Conservation (phyloP, 2,329 filamentous ascomycete species). For the Nigrospora osmanthi region DNA sequence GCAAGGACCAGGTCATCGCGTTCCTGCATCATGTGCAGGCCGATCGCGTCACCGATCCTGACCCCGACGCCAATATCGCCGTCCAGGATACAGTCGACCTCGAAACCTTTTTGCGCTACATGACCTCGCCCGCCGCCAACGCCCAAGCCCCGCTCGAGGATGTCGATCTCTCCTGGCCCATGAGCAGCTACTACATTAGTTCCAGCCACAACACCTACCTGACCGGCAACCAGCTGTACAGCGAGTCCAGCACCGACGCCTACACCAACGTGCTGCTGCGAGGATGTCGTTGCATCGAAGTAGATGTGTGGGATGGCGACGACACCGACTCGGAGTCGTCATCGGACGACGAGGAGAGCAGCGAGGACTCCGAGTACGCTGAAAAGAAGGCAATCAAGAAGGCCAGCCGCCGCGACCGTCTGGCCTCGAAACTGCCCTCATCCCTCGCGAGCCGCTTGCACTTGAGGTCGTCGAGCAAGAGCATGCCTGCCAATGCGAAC, state of each 20-base stretch:
- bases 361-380: conserved; percentile 38
- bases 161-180: conserved; percentile 60
- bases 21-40: conserved; percentile 41
- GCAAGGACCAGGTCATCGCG: conserved; percentile 31
- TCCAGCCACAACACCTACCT: conserved; percentile 96
- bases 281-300: conserved; percentile 85
- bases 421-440: conserved; percentile 48
- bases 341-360: conserved; percentile 53
- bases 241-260: conserved; percentile 77
- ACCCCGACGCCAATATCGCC: conserved; percentile 19
- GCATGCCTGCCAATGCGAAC: too few species aligned
- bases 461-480: too few species aligned
- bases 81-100: conserved; percentile 32
- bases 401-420: conserved; percentile 52
- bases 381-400: conserved; percentile 52
- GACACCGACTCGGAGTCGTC: conserved; percentile 62
- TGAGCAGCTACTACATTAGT: conserved; percentile 89
- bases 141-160: conserved; percentile 29
- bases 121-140: conserved; percentile 41
- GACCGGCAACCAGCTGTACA: conserved; percentile 79
- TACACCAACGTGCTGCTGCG: conserved; percentile 79
- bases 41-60: conserved; percentile 21
- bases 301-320: conserved; percentile 91
- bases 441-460: conserved; percentile 33
- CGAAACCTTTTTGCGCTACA: conserved; percentile 44